phyloP scores from a whole-genome alignment of 192 early-diverging fungal genomes.

The Umbelopsis vinacea region DNA sequence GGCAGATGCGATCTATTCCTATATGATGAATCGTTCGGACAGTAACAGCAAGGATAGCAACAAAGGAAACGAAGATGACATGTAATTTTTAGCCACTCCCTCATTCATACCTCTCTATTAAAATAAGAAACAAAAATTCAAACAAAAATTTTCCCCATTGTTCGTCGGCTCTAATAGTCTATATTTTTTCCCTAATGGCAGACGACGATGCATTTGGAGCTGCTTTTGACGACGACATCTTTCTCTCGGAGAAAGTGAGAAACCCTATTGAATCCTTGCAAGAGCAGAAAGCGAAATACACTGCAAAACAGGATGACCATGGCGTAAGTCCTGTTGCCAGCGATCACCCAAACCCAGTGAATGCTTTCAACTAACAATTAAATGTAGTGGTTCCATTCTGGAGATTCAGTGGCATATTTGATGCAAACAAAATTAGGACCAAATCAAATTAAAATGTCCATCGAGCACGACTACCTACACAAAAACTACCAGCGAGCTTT shows the following conservation, averaged over 20 bases:
- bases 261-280: conserved; percentile 3
- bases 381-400: conserved; percentile 33
- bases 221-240: conserved; percentile 19
- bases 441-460: conserved; percentile 25
- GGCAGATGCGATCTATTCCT: conserved; percentile 39
- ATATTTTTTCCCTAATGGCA: background rate
- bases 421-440: conserved; percentile 36
- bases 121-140: no score
- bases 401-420: conserved; percentile 7
- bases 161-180: background rate
- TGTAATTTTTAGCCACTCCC: background rate
- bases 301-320: conserved; percentile 5
- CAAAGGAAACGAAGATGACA: background rate
- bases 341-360: no score
- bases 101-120: no score
- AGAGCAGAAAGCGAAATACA: conserved; percentile 1
- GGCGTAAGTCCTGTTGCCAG: background rate
- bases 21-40: conserved; percentile 29
- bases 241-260: conserved; percentile 13
- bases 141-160: background rate
- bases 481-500: conserved; percentile 33
- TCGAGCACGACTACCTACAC: conserved; percentile 39
- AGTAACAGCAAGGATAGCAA: conserved; percentile 7
- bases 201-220: conserved; percentile 8
- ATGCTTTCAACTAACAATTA: background rate